Percentiles rank a stretch among this genome's conserved stretches.
Conservation (phyloP, 163 green algal genomes). For the Chlorella variabilis region DNA sequence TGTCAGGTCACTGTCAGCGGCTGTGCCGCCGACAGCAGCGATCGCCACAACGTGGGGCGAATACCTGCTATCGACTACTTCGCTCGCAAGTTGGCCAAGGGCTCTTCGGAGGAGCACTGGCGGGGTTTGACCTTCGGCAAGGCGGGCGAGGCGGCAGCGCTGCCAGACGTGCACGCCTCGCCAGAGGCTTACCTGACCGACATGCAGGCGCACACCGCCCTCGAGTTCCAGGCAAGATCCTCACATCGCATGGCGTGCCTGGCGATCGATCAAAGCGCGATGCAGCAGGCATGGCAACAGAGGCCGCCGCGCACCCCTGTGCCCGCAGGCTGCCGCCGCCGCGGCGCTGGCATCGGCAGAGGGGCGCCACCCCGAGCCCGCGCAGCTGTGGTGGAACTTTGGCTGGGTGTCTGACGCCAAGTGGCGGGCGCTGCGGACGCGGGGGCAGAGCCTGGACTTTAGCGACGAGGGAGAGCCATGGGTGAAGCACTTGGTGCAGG, state of each 20-base stretch:
- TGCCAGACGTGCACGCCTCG: slow-evolving; percentile 3
- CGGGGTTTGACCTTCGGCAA: neutral
- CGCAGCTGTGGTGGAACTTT: slow-evolving; percentile 7
- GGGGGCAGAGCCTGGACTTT: neutral
- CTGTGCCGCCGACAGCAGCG: no score
- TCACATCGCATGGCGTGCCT: neutral
- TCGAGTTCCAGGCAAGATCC: slow-evolving; percentile 19
- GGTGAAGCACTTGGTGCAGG: slow-evolving; percentile 28
- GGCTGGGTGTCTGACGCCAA: neutral
- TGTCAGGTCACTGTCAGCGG: no score
- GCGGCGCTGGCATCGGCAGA: neutral
- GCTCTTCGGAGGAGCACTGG: neutral
- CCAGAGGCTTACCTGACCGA: neutral
- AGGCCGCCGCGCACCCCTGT: no score
- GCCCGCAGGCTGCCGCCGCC: no score
- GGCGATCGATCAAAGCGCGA: neutral
- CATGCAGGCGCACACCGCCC: slow-evolving; percentile 26
- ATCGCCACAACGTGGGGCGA: slow-evolving; percentile 14
- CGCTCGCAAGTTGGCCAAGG: neutral
- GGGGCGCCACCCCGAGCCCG: neutral
- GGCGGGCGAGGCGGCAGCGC: neutral
- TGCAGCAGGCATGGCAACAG: no score
- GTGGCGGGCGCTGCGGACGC: neutral
- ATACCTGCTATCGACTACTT: slow-evolving; percentile 27
- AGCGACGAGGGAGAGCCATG: neutral